Evolutionary conservation across 495 filamentous ascomycete species (phyloP).

Genomic region (Daldinia childiae): DNA sequence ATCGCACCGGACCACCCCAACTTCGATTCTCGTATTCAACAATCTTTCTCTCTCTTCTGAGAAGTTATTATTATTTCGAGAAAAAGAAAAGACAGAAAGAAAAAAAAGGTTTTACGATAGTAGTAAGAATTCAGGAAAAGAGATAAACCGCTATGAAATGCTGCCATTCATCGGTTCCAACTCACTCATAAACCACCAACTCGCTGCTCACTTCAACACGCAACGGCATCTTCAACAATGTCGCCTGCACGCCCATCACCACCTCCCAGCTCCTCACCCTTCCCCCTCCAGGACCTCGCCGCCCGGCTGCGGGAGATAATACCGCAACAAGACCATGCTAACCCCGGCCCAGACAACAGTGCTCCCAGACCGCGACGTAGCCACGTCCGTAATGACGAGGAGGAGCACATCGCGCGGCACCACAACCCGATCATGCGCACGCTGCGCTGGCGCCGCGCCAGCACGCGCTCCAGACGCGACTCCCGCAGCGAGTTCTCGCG

Average conservation of each 20-base stretch:
- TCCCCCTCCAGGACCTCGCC: neutral
- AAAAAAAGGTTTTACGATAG: neutral
- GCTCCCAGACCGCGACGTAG: neutral
- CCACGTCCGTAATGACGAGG: neutral
- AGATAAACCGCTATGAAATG: neutral
- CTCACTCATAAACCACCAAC: neutral
- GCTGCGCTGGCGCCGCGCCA: neutral
- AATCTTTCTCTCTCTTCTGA: neutral
- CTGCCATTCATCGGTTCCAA: neutral
- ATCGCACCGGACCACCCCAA: neutral
- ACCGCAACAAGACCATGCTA: neutral
- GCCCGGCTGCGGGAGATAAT: neutral
- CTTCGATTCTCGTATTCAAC: slow-evolving; percentile 11
- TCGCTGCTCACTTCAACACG: neutral
- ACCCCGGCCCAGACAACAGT: neutral
- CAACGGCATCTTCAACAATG: neutral
- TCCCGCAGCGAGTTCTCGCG: neutral
- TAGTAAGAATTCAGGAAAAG: neutral
- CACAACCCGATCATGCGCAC: neutral
- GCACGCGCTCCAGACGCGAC: neutral
- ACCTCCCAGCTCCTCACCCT: neutral
- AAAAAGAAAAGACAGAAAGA: neutral
- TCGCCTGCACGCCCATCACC: neutral
- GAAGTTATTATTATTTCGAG: neutral
- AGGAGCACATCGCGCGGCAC: neutral